A percentile compares a stretch with the other conserved stretches of the same genome.
These are phyloP conservation scores for Botrytis sinoallii DNA, from an alignment of 2,329 filamentous ascomycete genomes.

Conservation along the genomic window DNA sequence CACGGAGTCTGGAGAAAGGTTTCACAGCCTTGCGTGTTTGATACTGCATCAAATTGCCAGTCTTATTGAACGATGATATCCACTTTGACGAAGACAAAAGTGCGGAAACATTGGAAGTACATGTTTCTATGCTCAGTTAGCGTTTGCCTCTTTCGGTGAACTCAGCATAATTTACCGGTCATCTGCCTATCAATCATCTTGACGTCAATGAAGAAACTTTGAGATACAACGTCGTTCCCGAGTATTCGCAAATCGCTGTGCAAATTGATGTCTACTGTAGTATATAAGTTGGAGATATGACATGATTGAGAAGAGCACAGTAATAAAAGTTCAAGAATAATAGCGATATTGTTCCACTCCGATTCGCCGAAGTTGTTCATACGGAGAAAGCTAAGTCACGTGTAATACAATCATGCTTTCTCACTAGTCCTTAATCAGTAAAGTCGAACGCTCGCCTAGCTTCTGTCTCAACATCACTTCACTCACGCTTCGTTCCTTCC, in stretches of 20 bases:
- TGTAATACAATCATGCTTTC: background rate
- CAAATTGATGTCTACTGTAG: too few relatives aligned
- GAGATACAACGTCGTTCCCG: background rate
- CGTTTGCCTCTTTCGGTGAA: conserved; percentile 1
- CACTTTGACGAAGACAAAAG: background rate
- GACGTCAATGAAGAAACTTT: background rate
- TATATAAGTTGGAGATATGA: background rate
- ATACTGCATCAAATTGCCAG: background rate
- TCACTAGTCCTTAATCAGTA: background rate
- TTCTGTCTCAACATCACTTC: conserved; percentile 4
- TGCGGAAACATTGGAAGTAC: background rate
- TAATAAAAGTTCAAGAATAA: background rate
- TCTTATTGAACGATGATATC: background rate
- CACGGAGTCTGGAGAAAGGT: background rate
- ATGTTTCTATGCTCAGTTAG: background rate
- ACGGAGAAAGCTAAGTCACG: background rate
- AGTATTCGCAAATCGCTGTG: background rate
- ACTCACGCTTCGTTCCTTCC: conserved; percentile 1
- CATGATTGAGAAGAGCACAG: background rate
- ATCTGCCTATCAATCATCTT: background rate
- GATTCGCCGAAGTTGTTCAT: background rate
- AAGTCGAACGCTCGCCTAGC: background rate
- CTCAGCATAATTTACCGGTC: background rate
- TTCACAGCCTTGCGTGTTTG: background rate
- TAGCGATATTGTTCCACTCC: background rate